Evolutionary conservation across 2,329 filamentous ascomycete species (phyloP).

Genomic region (Stemphylium lycopersici): DNA sequence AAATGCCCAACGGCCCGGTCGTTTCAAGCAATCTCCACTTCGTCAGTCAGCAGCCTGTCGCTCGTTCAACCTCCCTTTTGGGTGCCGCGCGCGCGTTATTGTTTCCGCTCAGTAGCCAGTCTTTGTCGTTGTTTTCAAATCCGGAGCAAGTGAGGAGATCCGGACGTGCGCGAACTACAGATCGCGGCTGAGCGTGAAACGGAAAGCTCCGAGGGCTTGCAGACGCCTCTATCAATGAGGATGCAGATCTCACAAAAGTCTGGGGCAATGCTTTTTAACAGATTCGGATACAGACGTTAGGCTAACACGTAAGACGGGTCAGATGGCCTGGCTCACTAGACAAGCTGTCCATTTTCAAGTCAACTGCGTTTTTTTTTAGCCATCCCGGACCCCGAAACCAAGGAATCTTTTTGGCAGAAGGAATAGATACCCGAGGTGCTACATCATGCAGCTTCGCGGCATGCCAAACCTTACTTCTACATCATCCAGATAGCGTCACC

Average conservation of each 20-base stretch:
- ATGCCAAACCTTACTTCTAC: neutral
- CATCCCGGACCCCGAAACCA: too few species aligned
- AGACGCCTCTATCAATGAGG: neutral
- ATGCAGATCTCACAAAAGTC: too few species aligned
- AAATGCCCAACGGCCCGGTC: slow-evolving; percentile 1
- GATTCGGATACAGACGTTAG: too few species aligned
- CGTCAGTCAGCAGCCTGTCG: neutral
- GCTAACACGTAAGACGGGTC: neutral
- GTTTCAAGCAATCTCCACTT: neutral
- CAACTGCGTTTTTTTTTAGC: too few species aligned
- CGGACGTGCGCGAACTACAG: slow-evolving; percentile 4
- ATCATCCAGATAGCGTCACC: neutral
- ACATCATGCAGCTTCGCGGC: neutral
- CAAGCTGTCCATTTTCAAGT: too few species aligned
- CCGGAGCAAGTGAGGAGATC: slow-evolving; percentile 16
- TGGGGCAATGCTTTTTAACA: too few species aligned
- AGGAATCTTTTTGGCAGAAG: too few species aligned
- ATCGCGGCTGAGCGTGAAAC: neutral
- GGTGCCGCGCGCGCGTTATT: neutral
- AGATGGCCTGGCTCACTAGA: neutral
- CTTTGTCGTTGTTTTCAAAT: neutral
- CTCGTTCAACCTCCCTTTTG: neutral
- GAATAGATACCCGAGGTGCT: neutral
- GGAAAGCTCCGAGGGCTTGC: neutral
- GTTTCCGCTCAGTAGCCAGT: neutral